Conservation (phyloP, 2,329 filamentous ascomycete species). For the Fusarium tupiense region DNA sequence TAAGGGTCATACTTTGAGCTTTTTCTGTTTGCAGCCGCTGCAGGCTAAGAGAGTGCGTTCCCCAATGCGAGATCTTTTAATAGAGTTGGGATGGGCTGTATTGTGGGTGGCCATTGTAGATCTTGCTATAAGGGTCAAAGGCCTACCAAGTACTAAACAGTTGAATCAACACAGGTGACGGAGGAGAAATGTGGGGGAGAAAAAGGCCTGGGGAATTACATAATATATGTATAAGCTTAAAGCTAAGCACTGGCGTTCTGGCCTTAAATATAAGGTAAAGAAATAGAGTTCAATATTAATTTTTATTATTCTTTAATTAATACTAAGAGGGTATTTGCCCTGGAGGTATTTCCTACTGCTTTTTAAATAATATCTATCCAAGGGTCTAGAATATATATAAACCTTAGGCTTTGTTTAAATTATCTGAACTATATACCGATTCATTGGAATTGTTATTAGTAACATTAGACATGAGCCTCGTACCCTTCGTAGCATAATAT, state of each 20-base stretch:
- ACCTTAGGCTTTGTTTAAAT: too few species aligned
- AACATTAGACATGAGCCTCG: too few species aligned
- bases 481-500: too few species aligned
- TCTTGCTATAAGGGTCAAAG: neutral
- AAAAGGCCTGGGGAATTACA: neutral
- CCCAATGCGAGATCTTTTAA: constrained; percentile 19
- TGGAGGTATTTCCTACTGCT: too few species aligned
- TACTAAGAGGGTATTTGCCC: too few species aligned
- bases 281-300: too few species aligned
- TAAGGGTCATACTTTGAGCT: constrained; percentile 16
- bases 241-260: neutral
- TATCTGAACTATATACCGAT: too few species aligned
- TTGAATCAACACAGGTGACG: neutral
- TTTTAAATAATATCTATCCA: too few species aligned
- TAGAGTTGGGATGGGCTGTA: neutral
- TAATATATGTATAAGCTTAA: neutral
- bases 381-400: too few species aligned
- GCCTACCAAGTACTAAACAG: neutral
- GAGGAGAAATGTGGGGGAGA: neutral
- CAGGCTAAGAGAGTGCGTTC: constrained; percentile 27
- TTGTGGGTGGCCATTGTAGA: neutral
- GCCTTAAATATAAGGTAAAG: neutral
- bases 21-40: constrained; percentile 30
- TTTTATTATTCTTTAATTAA: too few species aligned
- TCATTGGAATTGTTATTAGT: too few species aligned